phyloP scores from a whole-genome alignment of 306 rosid species.

The Fragaria iinumae region DNA sequence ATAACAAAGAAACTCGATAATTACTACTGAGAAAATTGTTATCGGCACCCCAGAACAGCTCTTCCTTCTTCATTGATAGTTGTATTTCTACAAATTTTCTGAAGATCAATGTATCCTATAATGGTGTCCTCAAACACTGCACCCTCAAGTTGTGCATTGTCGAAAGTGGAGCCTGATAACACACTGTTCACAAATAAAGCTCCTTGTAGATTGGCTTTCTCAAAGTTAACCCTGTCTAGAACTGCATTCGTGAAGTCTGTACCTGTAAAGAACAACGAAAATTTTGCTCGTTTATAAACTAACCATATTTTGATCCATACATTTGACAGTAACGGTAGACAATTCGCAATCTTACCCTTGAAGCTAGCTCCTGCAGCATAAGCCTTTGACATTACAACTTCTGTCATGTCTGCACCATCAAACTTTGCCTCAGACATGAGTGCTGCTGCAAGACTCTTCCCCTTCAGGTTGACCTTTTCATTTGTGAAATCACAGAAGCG shows the following conservation, averaged over 20 bases:
- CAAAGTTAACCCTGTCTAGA: conserved; percentile 83
- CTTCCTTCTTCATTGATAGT: conserved; percentile 59
- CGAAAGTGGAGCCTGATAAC: conserved; percentile 84
- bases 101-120: conserved; percentile 90
- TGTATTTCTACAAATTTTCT: conserved; percentile 75
- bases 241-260: conserved; percentile 89
- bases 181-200: conserved; percentile 74
- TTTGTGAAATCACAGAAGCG: conserved; percentile 84
- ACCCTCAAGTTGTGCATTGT: conserved; percentile 66
- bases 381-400: conserved; percentile 96
- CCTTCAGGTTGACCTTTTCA: conserved; percentile 77
- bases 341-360: conserved; percentile 52
- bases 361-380: conserved; percentile 91
- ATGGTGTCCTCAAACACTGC: conserved; percentile 91
- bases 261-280: conserved; percentile 41
- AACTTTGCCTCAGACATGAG: conserved; percentile 96
- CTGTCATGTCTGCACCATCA: conserved; percentile 96
- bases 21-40: conserved; percentile 11
- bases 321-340: neutral
- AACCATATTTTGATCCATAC: neutral
- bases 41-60: conserved; percentile 80
- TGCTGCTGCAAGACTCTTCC: conserved; percentile 89
- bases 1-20: neutral
- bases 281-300: neutral
- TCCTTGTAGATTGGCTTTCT: conserved; percentile 88